Evolutionary conservation across 352 stramenopile genomes (phyloP).

Genomic region (Phytophthora lateralis): DNA sequence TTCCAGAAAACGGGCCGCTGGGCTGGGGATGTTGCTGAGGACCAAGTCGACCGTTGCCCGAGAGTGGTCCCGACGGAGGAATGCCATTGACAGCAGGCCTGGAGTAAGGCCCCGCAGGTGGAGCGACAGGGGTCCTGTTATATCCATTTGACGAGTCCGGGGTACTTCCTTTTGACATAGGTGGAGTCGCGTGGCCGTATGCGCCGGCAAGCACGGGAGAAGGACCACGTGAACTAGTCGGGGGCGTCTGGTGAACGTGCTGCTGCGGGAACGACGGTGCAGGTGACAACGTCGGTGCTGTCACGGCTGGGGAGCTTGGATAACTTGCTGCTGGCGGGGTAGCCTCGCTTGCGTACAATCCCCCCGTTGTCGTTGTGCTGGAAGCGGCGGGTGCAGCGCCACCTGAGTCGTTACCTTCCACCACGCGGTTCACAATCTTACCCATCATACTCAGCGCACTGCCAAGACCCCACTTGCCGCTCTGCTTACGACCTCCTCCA

Average conservation of each 20-base stretch:
- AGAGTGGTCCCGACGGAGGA: slow-evolving; percentile 24
- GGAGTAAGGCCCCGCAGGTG: slow-evolving; percentile 16
- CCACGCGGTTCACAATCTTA: slow-evolving; percentile 87
- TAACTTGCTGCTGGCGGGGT: slow-evolving; percentile 35
- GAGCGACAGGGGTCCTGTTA: slow-evolving; percentile 20
- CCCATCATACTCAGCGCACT: slow-evolving; percentile 87
- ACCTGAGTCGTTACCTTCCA: slow-evolving; percentile 71
- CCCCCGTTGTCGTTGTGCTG: slow-evolving; percentile 21
- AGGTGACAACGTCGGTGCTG: slow-evolving; percentile 17
- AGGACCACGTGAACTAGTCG: slow-evolving; percentile 21
- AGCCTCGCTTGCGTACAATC: slow-evolving; percentile 39
- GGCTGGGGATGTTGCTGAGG: slow-evolving; percentile 29
- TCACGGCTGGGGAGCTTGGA: slow-evolving; percentile 25
- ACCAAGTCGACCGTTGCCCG: slow-evolving; percentile 27
- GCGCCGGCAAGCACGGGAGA: slow-evolving; percentile 22
- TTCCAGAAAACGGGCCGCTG: slow-evolving; percentile 35
- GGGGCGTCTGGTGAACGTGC: slow-evolving; percentile 31
- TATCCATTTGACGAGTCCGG: slow-evolving; percentile 31
- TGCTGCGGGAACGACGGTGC: slow-evolving; percentile 23
- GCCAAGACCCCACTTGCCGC: slow-evolving; percentile 80
- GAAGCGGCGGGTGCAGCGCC: slow-evolving; percentile 10
- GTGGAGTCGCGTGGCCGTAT: slow-evolving; percentile 35
- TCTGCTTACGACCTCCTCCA: slow-evolving; percentile 50
- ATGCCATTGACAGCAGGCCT: slow-evolving; percentile 15
- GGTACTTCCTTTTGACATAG: slow-evolving; percentile 33